Conservation (phyloP, 768 basidiomycete species). For the Boletus pseudo-olivaceus region DNA sequence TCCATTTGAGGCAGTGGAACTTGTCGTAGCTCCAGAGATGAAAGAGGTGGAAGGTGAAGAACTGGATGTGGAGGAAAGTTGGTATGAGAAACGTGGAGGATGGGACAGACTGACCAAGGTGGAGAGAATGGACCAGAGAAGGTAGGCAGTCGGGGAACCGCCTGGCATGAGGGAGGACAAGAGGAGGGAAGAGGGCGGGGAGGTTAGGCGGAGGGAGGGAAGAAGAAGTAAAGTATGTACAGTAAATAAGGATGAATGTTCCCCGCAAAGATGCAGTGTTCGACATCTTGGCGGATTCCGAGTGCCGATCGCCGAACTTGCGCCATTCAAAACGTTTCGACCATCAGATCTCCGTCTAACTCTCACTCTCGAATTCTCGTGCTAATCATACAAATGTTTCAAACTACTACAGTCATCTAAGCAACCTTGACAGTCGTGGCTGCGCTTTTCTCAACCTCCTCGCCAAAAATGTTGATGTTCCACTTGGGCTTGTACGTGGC, state of each 20-base stretch:
- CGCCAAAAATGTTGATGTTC: constrained; percentile 71
- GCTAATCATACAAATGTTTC: constrained; percentile 4
- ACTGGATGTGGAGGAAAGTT: constrained; percentile 36
- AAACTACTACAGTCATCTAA: constrained; percentile 5
- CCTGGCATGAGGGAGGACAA: constrained; percentile 51
- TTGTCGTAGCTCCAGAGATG: constrained; percentile 82
- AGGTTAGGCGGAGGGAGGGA: not conserved
- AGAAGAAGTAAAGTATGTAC: not conserved
- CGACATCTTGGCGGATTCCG: not conserved
- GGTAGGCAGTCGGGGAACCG: constrained; percentile 70
- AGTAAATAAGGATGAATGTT: constrained; percentile 4
- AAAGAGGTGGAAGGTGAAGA: constrained; percentile 60
- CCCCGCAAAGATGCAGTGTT: constrained; percentile 22
- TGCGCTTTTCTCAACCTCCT: constrained; percentile 49
- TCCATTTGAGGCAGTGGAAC: constrained; percentile 73
- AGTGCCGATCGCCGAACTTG: not conserved
- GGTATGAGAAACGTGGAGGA: constrained; percentile 1
- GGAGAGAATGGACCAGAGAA: constrained; percentile 73
- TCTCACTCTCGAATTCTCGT: not conserved
- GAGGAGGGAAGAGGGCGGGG: not conserved
- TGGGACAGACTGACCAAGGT: constrained; percentile 47
- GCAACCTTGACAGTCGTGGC: constrained; percentile 31
- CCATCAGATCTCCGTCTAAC: not conserved
- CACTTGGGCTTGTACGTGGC: constrained; percentile 56
- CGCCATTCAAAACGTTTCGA: not conserved